Evolutionary conservation across 2,329 filamentous ascomycete species (phyloP).

Genomic region (Mycocentrospora acerina): DNA sequence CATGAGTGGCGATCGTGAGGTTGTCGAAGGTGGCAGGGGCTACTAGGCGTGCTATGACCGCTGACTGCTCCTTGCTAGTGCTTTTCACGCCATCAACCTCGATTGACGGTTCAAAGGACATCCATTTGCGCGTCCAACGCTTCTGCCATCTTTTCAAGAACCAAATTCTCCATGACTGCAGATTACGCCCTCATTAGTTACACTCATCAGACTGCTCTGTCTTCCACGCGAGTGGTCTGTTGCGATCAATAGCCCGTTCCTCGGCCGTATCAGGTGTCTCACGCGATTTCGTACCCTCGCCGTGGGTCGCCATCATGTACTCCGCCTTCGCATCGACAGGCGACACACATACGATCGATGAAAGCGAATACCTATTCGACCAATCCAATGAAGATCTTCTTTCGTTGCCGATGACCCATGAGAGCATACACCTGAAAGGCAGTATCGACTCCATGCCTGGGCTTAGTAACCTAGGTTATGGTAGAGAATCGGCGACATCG

Average conservation of each 20-base stretch:
- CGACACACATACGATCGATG: constrained; percentile 38
- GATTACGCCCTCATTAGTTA: constrained; percentile 13
- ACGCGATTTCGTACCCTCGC: constrained; percentile 23
- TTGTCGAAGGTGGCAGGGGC: constrained; percentile 17
- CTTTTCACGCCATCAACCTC: constrained; percentile 33
- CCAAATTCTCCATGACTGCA: constrained; percentile 28
- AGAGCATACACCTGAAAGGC: constrained; percentile 37
- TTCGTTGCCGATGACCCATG: constrained; percentile 35
- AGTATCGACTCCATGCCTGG: constrained; percentile 32
- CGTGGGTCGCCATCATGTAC: constrained; percentile 32
- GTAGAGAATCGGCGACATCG: constrained; percentile 42
- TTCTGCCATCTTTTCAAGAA: constrained; percentile 33
- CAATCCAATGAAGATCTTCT: constrained; percentile 33
- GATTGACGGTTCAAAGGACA: constrained; percentile 24
- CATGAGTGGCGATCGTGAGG: constrained; percentile 2
- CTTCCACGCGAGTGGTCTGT: constrained; percentile 25
- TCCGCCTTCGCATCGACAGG: constrained; percentile 35
- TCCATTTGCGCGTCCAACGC: constrained; percentile 15
- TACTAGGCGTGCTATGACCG: no score
- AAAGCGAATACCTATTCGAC: constrained; percentile 38
- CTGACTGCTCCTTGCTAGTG: no score
- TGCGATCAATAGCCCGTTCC: constrained; percentile 20
- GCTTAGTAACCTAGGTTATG: constrained; percentile 42
- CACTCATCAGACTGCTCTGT: constrained; percentile 9
- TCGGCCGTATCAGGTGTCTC: constrained; percentile 29